These are phyloP conservation scores for Combretum micranthum DNA, from an alignment of 345 rosid species.

Conservation along the genomic window DNA sequence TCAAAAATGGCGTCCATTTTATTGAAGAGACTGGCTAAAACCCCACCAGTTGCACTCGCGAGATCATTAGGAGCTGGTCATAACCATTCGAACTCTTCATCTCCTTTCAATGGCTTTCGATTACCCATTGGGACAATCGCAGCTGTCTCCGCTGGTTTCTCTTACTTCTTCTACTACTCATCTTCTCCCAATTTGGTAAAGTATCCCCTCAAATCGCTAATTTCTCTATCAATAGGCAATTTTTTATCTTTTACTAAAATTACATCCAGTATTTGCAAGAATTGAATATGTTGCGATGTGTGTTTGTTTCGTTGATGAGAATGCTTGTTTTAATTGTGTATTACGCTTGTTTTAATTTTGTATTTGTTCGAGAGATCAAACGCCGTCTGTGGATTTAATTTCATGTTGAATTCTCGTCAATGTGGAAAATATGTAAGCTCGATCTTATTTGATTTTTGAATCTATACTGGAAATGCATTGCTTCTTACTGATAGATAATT, in stretches of 20 bases:
- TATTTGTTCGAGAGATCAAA: no score
- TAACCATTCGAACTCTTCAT: conserved; percentile 31
- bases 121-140: conserved; percentile 63
- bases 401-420: no score
- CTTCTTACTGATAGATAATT: no score
- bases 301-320: no score
- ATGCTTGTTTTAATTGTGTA: no score
- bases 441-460: no score
- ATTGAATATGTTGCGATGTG: neutral
- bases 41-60: conserved; percentile 11
- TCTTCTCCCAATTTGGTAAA: conserved; percentile 60
- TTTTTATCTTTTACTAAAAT: conserved; percentile 5
- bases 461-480: no score
- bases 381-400: no score
- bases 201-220: neutral
- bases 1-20: conserved; percentile 5
- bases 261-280: neutral
- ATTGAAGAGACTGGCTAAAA: conserved; percentile 6
- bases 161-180: conserved; percentile 38
- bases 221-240: no score
- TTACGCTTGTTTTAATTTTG: no score
- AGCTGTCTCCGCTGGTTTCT: conserved; percentile 77
- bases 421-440: no score
- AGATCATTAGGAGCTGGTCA: conserved; percentile 22
- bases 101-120: conserved; percentile 25